Evolutionary conservation across 2,329 filamentous ascomycete genomes (phyloP), one percentile per base, ranked within the genome.

Genomic region (Diplodia sapinea): DNA sequence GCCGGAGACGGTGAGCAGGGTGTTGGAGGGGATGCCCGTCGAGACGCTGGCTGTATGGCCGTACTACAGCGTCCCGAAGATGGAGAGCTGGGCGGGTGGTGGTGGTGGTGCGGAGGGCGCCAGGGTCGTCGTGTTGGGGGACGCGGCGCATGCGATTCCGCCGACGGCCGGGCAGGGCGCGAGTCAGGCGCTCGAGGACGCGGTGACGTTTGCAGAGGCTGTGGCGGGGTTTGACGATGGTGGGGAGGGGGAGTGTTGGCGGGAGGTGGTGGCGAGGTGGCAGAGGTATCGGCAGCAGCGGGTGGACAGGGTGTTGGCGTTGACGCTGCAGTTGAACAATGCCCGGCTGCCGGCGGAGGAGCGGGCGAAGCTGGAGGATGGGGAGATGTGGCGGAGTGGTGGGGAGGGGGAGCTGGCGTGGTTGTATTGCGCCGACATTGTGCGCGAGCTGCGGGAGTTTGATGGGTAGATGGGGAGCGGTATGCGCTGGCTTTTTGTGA

Each of bases 171-270:
- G 68, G 1, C 70, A 73, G 59, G 73, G 89, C 0, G 89, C 89
- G 13, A 89, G 89, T 72, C 87, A 85, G 3, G 85, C 86, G 0
- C 79, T 91, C 0, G 89, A 91, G 73, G 89, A 91, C 64, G 89
- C 88, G 0, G 87, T 88, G 0, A 87, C 89, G 0, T 77, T 91
- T 0, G 89, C 88, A 31, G 29, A 50, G 47, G 7, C 49, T 33
- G 57, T 61, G 40, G 15, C 20, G 0, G 40, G 15, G 29, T 15
- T 31, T 3, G 40, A 17, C 7, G 26, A 23, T 1, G 33, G n/a
- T 4, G 33, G 1, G 1, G 31, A 4, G 23, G 8, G 3, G 23
- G 56, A 20, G 56, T 5, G 8, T 40, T 49, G 40, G 57, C 4
- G 3, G 23, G 15, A 3, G 15, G 38, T 7, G 55, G 55, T 61